A percentile compares a stretch with the other conserved stretches of the same genome.
These are phyloP conservation scores for Moniliella sp. DNA, from an alignment of 1,284 basidiomycete species.

Conservation along the genomic window DNA sequence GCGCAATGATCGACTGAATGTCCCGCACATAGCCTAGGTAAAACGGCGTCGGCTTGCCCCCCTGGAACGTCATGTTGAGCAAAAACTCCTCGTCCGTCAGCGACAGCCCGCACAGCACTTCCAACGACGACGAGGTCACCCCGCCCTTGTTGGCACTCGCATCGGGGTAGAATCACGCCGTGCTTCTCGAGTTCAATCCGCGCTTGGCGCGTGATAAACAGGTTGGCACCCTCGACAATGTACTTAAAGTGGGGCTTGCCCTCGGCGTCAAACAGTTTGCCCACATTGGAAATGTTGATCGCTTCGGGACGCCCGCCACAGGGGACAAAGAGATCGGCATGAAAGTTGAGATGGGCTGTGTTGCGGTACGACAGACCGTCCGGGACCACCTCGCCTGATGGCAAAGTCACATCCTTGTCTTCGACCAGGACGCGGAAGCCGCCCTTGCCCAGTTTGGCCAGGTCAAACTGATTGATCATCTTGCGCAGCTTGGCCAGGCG, in stretches of 20 bases:
- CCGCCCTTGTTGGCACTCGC: constrained; percentile 91
- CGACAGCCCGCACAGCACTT: constrained; percentile 37
- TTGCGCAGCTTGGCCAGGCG: constrained; percentile 69
- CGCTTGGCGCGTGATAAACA: constrained; percentile 91
- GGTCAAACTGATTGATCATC: constrained; percentile 63
- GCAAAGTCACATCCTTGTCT: constrained; percentile 72
- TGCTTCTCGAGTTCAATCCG: constrained; percentile 49
- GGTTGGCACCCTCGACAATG: constrained; percentile 44
- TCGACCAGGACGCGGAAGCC: constrained; percentile 85
- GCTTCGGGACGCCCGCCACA: constrained; percentile 57
- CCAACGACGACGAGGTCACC: constrained; percentile 84
- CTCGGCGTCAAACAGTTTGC: constrained; percentile 65
- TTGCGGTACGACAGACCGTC: constrained; percentile 95
- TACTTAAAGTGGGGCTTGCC: constrained; percentile 87
- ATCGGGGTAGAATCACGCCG: constrained; percentile 70
- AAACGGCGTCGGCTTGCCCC: constrained; percentile 39
- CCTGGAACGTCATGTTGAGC: constrained; percentile 52
- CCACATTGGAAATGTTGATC: constrained; percentile 87
- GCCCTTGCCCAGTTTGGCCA: constrained; percentile 62
- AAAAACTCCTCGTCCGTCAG: constrained; percentile 22
- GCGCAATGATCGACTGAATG: constrained; percentile 44
- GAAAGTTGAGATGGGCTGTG: constrained; percentile 78
- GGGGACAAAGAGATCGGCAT: constrained; percentile 88
- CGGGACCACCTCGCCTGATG: constrained; percentile 66
- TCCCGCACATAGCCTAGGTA: constrained; percentile 75